Evolutionary conservation across 2,329 filamentous ascomycete species (phyloP).

Genomic region (Daldinia sp.): DNA sequence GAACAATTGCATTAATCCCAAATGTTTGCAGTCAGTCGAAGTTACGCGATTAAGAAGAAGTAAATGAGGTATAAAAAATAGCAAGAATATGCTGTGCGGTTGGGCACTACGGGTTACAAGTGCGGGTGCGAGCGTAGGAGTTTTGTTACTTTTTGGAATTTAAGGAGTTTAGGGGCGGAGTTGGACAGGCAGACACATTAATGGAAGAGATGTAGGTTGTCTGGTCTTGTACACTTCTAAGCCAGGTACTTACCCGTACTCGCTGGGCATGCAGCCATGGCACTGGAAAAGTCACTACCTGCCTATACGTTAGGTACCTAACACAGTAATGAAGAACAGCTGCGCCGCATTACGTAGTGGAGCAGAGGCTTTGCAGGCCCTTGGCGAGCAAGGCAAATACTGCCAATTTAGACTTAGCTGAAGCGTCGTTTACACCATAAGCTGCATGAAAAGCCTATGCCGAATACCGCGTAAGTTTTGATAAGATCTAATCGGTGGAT

Average conservation of each 20-base stretch:
- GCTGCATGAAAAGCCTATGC: not conserved
- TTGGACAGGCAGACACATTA: slow-evolving; percentile 22
- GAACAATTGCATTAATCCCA: not conserved
- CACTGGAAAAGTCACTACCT: slow-evolving; percentile 2
- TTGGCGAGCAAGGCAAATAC: slow-evolving; percentile 15
- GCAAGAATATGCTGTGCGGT: not conserved
- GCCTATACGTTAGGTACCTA: not conserved
- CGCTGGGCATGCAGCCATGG: slow-evolving; percentile 3
- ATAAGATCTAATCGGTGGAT: not conserved
- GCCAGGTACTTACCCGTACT: no score
- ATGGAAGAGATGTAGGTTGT: not conserved
- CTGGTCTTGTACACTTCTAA: not conserved
- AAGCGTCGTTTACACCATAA: not conserved
- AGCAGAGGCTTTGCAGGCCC: slow-evolving; percentile 26
- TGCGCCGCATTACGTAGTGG: slow-evolving; percentile 27
- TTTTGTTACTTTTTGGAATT: not conserved
- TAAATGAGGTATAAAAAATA: not conserved
- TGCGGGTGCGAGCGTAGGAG: not conserved
- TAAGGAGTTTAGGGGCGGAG: slow-evolving; percentile 10
- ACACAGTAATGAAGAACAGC: slow-evolving; percentile 17
- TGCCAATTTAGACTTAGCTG: slow-evolving; percentile 16
- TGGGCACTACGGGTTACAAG: not conserved
- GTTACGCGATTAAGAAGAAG: not conserved
- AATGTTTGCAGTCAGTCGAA: not conserved
- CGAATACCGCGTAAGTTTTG: not conserved